Evolutionary conservation across 2,329 filamentous ascomycete species (phyloP), one percentile per base, ranked within the genome.

Genomic region (Paecilomyces formosus): DNA sequence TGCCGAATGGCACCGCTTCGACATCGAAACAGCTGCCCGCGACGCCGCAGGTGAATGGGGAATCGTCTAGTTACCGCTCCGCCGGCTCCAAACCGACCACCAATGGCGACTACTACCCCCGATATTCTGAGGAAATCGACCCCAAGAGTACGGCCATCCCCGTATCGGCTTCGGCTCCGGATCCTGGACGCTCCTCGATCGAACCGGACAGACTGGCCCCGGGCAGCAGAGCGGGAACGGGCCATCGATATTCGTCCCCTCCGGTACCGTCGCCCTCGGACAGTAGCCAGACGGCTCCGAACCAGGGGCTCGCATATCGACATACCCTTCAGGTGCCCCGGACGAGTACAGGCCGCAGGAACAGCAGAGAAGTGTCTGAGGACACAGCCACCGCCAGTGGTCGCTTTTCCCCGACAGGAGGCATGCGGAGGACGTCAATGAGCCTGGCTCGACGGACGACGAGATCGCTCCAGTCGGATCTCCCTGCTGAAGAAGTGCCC

Each of bases 261-360:
- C 71, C 71, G 3, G 86, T 86, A 1, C 86, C 88, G 9, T 80
- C 87, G 3, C 63, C 70, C 55, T 68, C 83, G 66, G 84, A 85
- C 65, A 75, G 77, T 57, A 69, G 74, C 26, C 70, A 81, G 12
- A 76, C 81, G 1, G 78, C 84, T 8, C 79, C 80, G 13, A 77
- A 79, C 31, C 75, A 82, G 21, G 82, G 84, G 57, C 77, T 93
- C 54, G 88, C 88, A 72, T 90, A 96, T 61, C 86, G 92, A 63
- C 89, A 96, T 75, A 96, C 91, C 0, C 81, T 97, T 26, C 91
- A 96, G 73, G 90, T 96, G 0, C 92, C 92, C 7, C 89, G 87
- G 73, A 73, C 81, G 15, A 77, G 81, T 21, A 81, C 86, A n/a
- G 78, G 82, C 33, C 83, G 90, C 54, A 67, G 70, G 59, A 65